Conservation (phyloP, 345 rosid genomes). For the Populus nigra region DNA sequence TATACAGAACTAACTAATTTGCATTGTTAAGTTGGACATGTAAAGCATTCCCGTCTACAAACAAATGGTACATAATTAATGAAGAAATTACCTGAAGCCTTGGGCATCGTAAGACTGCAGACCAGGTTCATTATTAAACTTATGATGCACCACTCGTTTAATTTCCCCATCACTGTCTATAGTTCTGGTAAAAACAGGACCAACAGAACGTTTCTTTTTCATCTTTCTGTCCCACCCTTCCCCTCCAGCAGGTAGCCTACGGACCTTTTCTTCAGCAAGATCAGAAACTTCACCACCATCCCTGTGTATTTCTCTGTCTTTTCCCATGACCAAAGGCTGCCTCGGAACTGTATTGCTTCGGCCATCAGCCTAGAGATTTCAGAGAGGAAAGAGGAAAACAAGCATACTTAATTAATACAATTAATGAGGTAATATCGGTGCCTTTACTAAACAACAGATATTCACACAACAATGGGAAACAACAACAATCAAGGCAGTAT, state of each 20-base stretch:
- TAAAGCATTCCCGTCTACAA: too few species aligned
- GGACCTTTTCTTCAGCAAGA: constrained; percentile 45
- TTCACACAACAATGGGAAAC: neutral
- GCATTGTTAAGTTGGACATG: neutral
- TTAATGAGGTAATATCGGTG: neutral
- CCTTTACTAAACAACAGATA: neutral
- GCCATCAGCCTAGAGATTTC: constrained; percentile 37
- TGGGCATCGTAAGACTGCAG: constrained; percentile 40
- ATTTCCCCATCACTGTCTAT: constrained; percentile 43
- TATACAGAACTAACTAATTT: neutral
- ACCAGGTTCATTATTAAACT: constrained; percentile 38
- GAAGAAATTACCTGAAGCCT: constrained; percentile 38
- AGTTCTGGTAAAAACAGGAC: constrained; percentile 41
- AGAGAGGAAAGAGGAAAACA: constrained; percentile 7
- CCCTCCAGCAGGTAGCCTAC: constrained; percentile 51
- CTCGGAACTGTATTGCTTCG: constrained; percentile 33
- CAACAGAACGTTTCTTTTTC: constrained; percentile 52
- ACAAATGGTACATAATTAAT: neutral
- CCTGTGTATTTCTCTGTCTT: constrained; percentile 43
- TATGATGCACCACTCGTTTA: constrained; percentile 38
- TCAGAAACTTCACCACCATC: constrained; percentile 44
- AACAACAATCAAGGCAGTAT: neutral
- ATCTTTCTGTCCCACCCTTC: constrained; percentile 63
- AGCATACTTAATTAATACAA: neutral
- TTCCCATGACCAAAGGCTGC: constrained; percentile 39